Conservation (phyloP, 805 yeast genomes). For the Metschnikowia lochheadii region DNA sequence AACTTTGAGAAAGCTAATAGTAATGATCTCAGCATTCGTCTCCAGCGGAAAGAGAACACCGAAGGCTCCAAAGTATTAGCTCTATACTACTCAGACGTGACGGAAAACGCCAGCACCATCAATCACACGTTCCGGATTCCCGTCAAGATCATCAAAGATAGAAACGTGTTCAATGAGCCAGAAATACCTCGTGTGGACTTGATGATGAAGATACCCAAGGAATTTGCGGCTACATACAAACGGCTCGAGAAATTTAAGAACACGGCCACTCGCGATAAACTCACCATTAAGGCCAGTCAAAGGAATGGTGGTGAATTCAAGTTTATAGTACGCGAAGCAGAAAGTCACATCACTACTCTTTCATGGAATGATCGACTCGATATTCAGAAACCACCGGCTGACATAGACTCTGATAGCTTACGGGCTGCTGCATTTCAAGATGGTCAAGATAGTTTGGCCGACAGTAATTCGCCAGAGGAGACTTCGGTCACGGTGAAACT, state of each 20-base stretch:
- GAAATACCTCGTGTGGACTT: conserved; percentile 51
- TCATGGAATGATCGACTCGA: conserved; percentile 57
- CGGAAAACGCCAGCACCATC: conserved; percentile 41
- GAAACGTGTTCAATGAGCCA: conserved; percentile 58
- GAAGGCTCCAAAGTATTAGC: conserved; percentile 41
- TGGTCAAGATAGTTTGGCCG: conserved; percentile 9
- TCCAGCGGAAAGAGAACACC: conserved; percentile 41
- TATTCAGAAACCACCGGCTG: conserved; percentile 32
- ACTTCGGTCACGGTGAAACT: conserved; percentile 49
- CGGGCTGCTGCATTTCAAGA: conserved; percentile 16
- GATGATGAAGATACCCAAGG: conserved; percentile 48
- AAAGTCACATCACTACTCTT: conserved; percentile 47
- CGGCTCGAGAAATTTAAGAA: conserved; percentile 64
- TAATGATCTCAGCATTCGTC: conserved; percentile 47
- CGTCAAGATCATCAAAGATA: conserved; percentile 55
- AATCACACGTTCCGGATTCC: conserved; percentile 70
- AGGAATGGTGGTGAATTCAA: conserved; percentile 46
- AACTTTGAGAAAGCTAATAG: conserved; percentile 53
- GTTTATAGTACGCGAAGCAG: conserved; percentile 53
- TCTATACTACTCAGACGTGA: conserved; percentile 48
- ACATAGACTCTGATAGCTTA: conserved; percentile 22
- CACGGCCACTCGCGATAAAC: conserved; percentile 33
- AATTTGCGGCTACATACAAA: conserved; percentile 50
- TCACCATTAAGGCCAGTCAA: conserved; percentile 48
- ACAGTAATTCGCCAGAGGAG: conserved; percentile 23